Base-by-base conservation (phyloP, 163 green algal genomes). In the Scenedesmus sp. region DNA sequence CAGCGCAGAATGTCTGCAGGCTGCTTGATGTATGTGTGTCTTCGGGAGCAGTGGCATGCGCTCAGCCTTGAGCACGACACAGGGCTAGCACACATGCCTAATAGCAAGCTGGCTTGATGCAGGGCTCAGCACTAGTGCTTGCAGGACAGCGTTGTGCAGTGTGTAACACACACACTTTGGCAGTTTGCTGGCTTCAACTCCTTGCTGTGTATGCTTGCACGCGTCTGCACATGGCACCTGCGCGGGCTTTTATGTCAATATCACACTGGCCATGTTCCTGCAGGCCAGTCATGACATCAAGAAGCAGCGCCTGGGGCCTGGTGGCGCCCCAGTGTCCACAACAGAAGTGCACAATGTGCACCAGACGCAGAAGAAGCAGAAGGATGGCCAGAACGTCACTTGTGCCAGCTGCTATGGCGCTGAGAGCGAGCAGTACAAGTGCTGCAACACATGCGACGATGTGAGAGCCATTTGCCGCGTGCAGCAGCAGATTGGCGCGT, bases 361-460 rank as follows among this genome's bases (percentile, higher is more conserved):
- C 60, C 94, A 95, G 7, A 96, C 96, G 6, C 96, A 96, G 91
- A 96, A 96, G 87, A 59, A 77, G 59, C 62, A 12, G 46, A 88
- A 86, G 4, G 94, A 93, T 15, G 54, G 4, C 66, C 92, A 12
- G 34, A 55, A 18, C 4, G 86, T n/a, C 23, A 90, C 94, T 3
- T 99, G 98, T 93, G 97, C 97, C 66, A 97, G 93, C 89, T 99
- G 98, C 95, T 99, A 99, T 92, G 98, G 98, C 15, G 97, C 98
- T 8, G 95, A 98, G 85, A 92, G 94, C 4, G 82, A 94, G 3
- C 83, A 93, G 13, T 93, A 94, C 2, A 92, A 97, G 77, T 99
- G 98, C 94, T 99, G 98, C 95, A 99, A 99, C 93, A 98, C 96
- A 0, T 99, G 98, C 92, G 96, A 98, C 7, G 96, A 99, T 92